Evolutionary conservation across 805 yeast genomes (phyloP), one percentile per base, ranked within the genome.

Genomic region (Zygotorulaspora sp.): DNA sequence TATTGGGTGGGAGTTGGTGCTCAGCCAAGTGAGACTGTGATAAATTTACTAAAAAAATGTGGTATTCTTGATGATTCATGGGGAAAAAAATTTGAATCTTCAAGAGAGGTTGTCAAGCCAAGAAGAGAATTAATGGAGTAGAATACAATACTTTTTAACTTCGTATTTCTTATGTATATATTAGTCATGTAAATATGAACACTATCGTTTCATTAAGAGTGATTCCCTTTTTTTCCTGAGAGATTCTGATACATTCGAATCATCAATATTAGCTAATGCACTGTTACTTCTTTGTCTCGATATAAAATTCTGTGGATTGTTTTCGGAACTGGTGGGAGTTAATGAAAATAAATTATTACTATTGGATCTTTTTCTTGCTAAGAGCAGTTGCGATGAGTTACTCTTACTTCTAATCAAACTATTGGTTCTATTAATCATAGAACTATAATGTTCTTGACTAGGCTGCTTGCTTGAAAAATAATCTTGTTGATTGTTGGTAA

Each of bases 1-100:
- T 92, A 92, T 64, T 92, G 98, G 98, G 67, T 92, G 23, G 95
- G 96, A 53, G 95, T 87, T 13, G 98, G 98, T 9, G 97, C 97
- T 1, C 95, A 85, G 58, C 95, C 96, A 5, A 78, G 90, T 16
- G 88, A 83, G 30, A 69, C 92, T 3, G 95, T 90, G 9, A 73
- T 78, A 2, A 77, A 77, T 48, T 66, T 92, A 36, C 75, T 92
- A 58, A 80, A 78, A 57, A 86, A 80, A 61, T 87, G 84, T 30
- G 88, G 96, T 43, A 74, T 76, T 40, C 40, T 60, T 28, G 52
- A 48, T 19, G 45, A 47, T 17, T 50, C 43, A 20, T 59, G 62
- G 63, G 52, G 57, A n/a, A 47, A 48, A 25, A 37, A 38, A 16
- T 41, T 16, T 21, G 34, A 22, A 10, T 12, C 44, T 10, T 38